phyloP scores from a whole-genome alignment of 148 eudicot genomes.

The Dysphania ambrosioides region DNA sequence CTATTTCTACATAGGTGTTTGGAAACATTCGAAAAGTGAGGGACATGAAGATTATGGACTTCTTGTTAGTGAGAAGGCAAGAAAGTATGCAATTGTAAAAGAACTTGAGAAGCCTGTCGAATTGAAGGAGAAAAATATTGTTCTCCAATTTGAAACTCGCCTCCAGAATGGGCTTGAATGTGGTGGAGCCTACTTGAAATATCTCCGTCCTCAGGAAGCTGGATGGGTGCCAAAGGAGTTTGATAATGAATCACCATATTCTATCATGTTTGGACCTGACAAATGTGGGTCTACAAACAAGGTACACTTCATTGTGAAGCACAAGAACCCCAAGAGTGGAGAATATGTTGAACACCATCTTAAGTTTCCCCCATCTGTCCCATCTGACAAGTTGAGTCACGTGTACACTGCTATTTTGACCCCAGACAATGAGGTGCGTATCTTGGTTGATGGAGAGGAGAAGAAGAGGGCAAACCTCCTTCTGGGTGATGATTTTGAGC shows the following conservation, averaged over 20 bases:
- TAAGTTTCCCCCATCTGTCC: constrained; percentile 83
- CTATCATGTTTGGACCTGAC: constrained; percentile 93
- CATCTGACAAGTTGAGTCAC: constrained; percentile 78
- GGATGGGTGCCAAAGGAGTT: constrained; percentile 80
- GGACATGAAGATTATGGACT: constrained; percentile 97
- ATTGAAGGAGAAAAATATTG: constrained; percentile 58
- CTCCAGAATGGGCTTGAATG: constrained; percentile 83
- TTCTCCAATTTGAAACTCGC: constrained; percentile 86
- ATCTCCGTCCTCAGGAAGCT: constrained; percentile 84
- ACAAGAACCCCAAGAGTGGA: constrained; percentile 83
- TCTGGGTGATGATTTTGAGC: constrained; percentile 70
- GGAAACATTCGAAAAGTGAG: constrained; percentile 89
- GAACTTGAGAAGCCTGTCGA: constrained; percentile 65
- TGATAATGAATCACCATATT: constrained; percentile 70
- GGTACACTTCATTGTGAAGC: constrained; percentile 92
- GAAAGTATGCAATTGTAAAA: constrained; percentile 89
- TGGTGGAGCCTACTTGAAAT: constrained; percentile 84
- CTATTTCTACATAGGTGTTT: constrained; percentile 47
- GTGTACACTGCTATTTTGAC: constrained; percentile 77
- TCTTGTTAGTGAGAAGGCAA: constrained; percentile 87
- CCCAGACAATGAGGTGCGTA: constrained; percentile 61
- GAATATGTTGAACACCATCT: constrained; percentile 89
- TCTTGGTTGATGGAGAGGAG: constrained; percentile 90
- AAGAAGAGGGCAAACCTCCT: constrained; percentile 82
- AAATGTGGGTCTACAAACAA: constrained; percentile 95